A percentile compares a stretch with the other conserved stretches of the same genome.
Evolutionary conservation across 306 rosid species (phyloP).

Genomic region (Sphenostylis stenocarpa): DNA sequence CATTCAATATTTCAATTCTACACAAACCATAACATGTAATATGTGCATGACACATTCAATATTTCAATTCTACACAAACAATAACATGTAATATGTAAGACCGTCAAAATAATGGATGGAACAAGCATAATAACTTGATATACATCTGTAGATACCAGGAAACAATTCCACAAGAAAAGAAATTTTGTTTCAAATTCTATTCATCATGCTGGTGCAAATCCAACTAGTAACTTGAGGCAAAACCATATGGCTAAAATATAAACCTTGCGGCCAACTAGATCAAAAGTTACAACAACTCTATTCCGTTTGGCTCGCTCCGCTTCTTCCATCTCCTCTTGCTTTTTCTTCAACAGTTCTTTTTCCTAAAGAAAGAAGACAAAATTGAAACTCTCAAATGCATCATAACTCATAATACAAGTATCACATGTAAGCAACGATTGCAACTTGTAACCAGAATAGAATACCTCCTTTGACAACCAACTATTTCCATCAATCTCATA

Average conservation of each 20-base stretch:
- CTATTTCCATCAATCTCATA: slow-evolving; percentile 92
- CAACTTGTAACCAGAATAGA: slow-evolving; percentile 13
- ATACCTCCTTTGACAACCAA: slow-evolving; percentile 92
- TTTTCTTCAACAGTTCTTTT: slow-evolving; percentile 80
- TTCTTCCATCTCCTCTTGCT: slow-evolving; percentile 85
- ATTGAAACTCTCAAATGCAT: background rate
- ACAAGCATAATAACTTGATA: slow-evolving; percentile 18
- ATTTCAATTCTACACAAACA: slow-evolving; percentile 9
- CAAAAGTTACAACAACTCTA: slow-evolving; percentile 86
- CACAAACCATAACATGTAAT: background rate
- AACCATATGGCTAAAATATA: slow-evolving; percentile 18
- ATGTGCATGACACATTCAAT: background rate
- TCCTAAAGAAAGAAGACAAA: slow-evolving; percentile 56
- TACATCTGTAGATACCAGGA: slow-evolving; percentile 22
- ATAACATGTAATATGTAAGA: background rate
- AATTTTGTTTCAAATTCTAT: slow-evolving; percentile 7
- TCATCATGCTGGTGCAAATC: slow-evolving; percentile 16
- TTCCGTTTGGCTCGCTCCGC: slow-evolving; percentile 80
- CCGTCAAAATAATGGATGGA: slow-evolving; percentile 15
- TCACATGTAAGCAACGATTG: background rate
- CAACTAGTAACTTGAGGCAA: slow-evolving; percentile 23
- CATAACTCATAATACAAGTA: background rate
- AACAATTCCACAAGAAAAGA: background rate
- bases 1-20: background rate
- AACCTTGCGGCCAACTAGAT: slow-evolving; percentile 98